phyloP scores from a whole-genome alignment of 2,329 filamentous ascomycete genomes.

The Thielaviopsis ethacetica region DNA sequence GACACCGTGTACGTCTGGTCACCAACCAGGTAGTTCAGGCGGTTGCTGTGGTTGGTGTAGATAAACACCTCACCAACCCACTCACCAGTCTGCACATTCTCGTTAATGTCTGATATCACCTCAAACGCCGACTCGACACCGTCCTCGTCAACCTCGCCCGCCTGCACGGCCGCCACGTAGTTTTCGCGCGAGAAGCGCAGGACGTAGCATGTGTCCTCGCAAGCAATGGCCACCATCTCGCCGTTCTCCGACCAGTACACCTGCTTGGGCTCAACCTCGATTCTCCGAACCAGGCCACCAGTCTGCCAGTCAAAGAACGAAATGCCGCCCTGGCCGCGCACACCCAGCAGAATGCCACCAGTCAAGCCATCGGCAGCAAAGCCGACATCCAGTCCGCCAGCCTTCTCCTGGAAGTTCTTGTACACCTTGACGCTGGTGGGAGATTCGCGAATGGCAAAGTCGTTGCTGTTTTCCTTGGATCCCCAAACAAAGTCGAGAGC shows the following conservation, averaged over 20 bases:
- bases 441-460: constrained; percentile 93
- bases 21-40: constrained; percentile 91
- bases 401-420: constrained; percentile 92
- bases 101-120: constrained; percentile 87
- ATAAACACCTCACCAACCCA: constrained; percentile 99
- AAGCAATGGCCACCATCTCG: constrained; percentile 81
- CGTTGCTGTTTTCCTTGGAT: constrained; percentile 92
- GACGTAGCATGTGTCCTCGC: constrained; percentile 91
- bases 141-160: constrained; percentile 70
- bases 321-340: constrained; percentile 86
- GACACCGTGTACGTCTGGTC: constrained; percentile 97
- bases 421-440: constrained; percentile 90
- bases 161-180: constrained; percentile 69
- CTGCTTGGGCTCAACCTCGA: constrained; percentile 59
- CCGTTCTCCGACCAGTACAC: constrained; percentile 98
- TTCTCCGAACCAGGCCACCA: constrained; percentile 74
- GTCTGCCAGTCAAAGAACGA: constrained; percentile 95
- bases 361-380: constrained; percentile 88
- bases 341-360: constrained; percentile 78
- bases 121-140: constrained; percentile 94
- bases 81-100: constrained; percentile 82
- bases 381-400: constrained; percentile 76
- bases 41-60: constrained; percentile 93
- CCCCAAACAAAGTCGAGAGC: constrained; percentile 96
- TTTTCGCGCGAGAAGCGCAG: constrained; percentile 80